Evolutionary conservation across 2,329 filamentous ascomycete genomes (phyloP), one percentile per base, ranked within the genome.

Genomic region (Hypoxylon sp.): DNA sequence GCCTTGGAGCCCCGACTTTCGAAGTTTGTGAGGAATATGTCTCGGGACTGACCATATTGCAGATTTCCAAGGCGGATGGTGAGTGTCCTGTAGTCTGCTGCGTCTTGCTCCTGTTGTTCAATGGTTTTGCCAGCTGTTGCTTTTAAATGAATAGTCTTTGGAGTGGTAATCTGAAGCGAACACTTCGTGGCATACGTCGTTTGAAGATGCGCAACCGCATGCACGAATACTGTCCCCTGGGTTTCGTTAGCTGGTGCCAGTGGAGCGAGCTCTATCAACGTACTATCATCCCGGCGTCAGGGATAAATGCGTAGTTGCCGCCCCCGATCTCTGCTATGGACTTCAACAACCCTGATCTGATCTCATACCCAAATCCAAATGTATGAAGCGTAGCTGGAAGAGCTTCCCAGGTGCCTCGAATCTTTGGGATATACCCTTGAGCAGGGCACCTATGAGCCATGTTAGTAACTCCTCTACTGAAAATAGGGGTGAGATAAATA

Each of bases 221-320:
- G 86, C 2, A 88, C 81, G 64, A 90, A 89, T 2, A 88, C 85
- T 2, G 87, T 89, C 2, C 85, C 85, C 79, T 81, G 27, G 1
- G 23, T 11, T n/a, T 2, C 39, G 52, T 72, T 59, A 70, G 48
- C 52, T 37, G 19, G 30, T 4, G 29, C 5, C 19, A 41, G 3
- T 52, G 2, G 7, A 11, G 29, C 7, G 21, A 9, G 14, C 11
- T 14, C 41, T n/a, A 11, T 3, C n/a, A 21, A 4, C 78, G 61
- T 67, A 82, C 80, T 63, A 90, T 85, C 86, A 90, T 88, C 63
- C 86, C 85, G 0, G 85, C 82, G 57, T 90, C 87, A 0, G 87
- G 84, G 16, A 90, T 89, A 67, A 89, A 90, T 7, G 85, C 79
- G 61, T 87, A 90, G 72, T 83, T 87, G 1, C 88, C 88, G 2